Conservation (phyloP, 1,139 yeast genomes). For the Candida sp. region DNA sequence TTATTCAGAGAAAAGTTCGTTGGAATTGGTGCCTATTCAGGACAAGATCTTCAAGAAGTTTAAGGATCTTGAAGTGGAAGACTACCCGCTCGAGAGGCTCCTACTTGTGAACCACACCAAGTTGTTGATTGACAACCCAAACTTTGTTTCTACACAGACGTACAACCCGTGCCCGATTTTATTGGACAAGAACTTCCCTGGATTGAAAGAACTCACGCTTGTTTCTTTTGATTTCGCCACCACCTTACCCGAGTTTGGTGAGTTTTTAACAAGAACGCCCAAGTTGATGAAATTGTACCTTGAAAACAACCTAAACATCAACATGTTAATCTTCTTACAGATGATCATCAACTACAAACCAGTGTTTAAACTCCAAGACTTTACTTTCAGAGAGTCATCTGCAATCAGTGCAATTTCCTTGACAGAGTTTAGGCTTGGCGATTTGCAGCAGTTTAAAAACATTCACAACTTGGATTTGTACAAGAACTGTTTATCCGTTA, state of each 20-base stretch:
- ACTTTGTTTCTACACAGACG: conserved; percentile 18
- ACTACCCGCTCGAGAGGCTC: conserved; percentile 20
- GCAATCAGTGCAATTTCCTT: conserved; percentile 20
- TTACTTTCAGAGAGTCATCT: conserved; percentile 35
- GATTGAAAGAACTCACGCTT: conserved; percentile 28
- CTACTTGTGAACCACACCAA: conserved; percentile 32
- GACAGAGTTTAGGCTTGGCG: conserved; percentile 27
- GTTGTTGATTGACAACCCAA: conserved; percentile 16
- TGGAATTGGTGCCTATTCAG: conserved; percentile 23
- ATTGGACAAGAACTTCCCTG: conserved; percentile 23
- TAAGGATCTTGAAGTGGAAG: conserved; percentile 5
- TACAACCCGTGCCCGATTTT: conserved; percentile 31
- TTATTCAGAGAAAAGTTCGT: conserved; percentile 17
- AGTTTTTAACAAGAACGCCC: conserved; percentile 25
- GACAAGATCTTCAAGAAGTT: conserved; percentile 21
- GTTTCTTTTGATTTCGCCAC: conserved; percentile 36
- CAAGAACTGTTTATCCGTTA: conserved; percentile 33
- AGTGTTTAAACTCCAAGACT: conserved; percentile 24
- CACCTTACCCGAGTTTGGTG: conserved; percentile 31
- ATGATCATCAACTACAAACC: conserved; percentile 35
- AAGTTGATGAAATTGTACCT: conserved; percentile 27
- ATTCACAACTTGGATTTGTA: conserved; percentile 38
- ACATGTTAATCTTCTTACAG: conserved; percentile 32
- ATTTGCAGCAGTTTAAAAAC: conserved; percentile 27
- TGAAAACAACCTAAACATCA: conserved; percentile 38